Evolutionary conservation across 2,329 filamentous ascomycete genomes (phyloP), one percentile per base, ranked within the genome.

Genomic region (Colletotrichum sp.): DNA sequence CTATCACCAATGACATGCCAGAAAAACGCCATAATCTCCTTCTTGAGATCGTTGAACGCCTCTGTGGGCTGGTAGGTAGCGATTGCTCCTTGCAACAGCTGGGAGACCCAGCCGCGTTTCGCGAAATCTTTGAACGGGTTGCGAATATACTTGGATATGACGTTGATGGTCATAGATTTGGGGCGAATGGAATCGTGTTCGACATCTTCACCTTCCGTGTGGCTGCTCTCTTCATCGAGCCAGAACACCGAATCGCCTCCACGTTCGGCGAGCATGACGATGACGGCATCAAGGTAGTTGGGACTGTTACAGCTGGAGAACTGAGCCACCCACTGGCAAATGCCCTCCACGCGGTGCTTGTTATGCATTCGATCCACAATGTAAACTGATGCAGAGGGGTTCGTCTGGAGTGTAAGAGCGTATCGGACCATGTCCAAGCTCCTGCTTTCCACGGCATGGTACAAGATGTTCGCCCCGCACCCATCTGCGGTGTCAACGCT

Each of bases 91-190:
- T 18, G 6, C 21, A 57, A 28, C 0, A 57, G 26, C 52, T 10
- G 21, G 5, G 52, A 28, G 2, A 28, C 26, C 52, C 52, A 57
- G 52, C 52, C 24, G 13, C 52, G 52, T 28, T 15, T 16, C 4
- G 52, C 52, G 24, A 5, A 24, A 28, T 57, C 24, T 57, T 28
- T 18, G 21, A 1, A 10, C 0, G 5, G 4, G 52, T 57, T 16
- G 26, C 1, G 0, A 2, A 57, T 57, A 0, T 57, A 0, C 0
- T 5, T 28, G 1, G 15, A 7, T 16, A 57, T 28, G 16, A 57
- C 4, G 13, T 16, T 24, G 21, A 57, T 18, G 26, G 15, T 18
- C 52, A 57, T 57, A 8, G 52, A 57, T 13, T 57, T 57, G 21
- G 26, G 26, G 13, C 21, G 21, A 49, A 49, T 49, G 44, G 18